Conservation (phyloP, 1,284 basidiomycete genomes). For the Porogramme epimiltina region DNA sequence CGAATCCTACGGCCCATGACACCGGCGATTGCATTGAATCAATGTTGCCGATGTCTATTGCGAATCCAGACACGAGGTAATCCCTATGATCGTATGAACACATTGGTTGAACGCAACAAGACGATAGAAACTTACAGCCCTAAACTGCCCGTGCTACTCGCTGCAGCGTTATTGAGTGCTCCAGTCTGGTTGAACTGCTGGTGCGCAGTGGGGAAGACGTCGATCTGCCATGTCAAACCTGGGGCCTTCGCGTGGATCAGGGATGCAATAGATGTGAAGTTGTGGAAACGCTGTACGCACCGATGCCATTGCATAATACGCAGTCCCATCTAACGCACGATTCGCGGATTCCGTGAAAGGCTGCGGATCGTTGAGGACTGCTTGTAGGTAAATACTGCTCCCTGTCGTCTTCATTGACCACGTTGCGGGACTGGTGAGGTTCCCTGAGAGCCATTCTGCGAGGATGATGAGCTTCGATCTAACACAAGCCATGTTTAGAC, state of each 20-base stretch:
- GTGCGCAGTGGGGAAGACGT: conserved; percentile 1
- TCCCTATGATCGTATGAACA: conserved; percentile 5
- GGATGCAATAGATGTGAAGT: background rate
- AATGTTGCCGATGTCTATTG: conserved; percentile 28
- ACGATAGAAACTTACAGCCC: background rate
- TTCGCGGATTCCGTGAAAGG: conserved; percentile 16
- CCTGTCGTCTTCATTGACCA: too few relatives aligned
- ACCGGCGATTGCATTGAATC: conserved; percentile 17
- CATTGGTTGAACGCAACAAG: background rate
- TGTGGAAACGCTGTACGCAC: conserved; percentile 1
- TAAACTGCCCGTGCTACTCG: background rate
- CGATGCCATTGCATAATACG: conserved; percentile 22
- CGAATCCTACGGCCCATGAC: conserved; percentile 27
- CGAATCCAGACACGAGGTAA: conserved; percentile 21
- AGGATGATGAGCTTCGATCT: too few relatives aligned
- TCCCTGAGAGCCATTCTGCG: too few relatives aligned
- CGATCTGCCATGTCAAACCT: conserved; percentile 21
- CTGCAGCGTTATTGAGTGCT: conserved; percentile 7
- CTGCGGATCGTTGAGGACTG: conserved; percentile 12
- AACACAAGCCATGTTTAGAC: too few relatives aligned
- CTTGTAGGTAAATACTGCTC: too few relatives aligned
- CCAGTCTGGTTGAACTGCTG: conserved; percentile 15
- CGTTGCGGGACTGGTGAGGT: too few relatives aligned
- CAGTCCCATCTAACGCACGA: conserved; percentile 25
- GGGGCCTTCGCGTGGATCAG: conserved; percentile 7